Conservation (phyloP, 805 yeast genomes). For the Candida methanosorbosa region DNA sequence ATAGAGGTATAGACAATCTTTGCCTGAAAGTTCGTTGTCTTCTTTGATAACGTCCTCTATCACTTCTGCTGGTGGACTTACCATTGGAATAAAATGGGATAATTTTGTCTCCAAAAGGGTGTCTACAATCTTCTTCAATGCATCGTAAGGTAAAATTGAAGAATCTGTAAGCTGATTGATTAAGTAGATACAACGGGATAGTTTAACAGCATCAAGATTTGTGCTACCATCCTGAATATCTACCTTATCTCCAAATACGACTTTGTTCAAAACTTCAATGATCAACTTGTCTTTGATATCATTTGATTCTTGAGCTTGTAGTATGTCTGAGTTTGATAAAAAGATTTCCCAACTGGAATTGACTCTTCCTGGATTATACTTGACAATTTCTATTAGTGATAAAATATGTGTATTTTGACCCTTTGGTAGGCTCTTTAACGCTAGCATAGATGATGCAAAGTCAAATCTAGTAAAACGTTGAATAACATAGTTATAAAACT, state of each 20-base stretch:
- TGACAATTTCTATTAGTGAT: constrained; percentile 9
- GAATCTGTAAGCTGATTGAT: constrained; percentile 8
- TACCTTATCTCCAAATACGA: constrained; percentile 13
- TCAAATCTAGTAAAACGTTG: constrained; percentile 16
- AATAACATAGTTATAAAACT: constrained; percentile 15
- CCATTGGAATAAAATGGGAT: constrained; percentile 7
- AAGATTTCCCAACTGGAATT: constrained; percentile 23
- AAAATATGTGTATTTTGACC: background rate
- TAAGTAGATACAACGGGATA: constrained; percentile 7
- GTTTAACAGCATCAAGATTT: constrained; percentile 7
- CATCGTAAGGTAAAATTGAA: constrained; percentile 4
- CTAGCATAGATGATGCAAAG: constrained; percentile 16
- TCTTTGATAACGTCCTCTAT: constrained; percentile 4
- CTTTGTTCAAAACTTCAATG: constrained; percentile 11
- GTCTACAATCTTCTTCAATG: constrained; percentile 6
- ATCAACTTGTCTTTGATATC: constrained; percentile 4
- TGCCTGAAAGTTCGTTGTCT: constrained; percentile 6
- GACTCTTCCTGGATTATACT: constrained; percentile 28
- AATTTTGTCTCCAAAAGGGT: constrained; percentile 13
- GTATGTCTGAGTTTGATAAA: background rate
- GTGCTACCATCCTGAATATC: constrained; percentile 14
- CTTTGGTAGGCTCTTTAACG: constrained; percentile 4
- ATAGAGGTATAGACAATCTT: constrained; percentile 14
- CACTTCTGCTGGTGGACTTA: constrained; percentile 5
- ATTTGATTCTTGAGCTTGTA: constrained; percentile 3